Percentiles rank a stretch among this genome's conserved stretches.
Evolutionary conservation across 345 rosid species (phyloP).

Genomic region (Gossypium sturtianum): DNA sequence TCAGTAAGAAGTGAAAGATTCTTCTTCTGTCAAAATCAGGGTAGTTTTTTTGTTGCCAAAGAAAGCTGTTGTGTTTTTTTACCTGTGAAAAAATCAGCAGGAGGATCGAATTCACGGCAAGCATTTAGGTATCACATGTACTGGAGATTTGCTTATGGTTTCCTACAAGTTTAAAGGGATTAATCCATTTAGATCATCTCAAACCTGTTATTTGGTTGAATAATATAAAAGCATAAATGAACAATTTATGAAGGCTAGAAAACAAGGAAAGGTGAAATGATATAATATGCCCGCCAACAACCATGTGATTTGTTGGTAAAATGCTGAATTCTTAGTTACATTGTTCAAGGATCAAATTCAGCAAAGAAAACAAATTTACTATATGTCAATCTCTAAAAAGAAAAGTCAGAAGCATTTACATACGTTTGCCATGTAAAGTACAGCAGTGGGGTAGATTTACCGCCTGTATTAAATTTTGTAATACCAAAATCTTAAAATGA

Average conservation of each 20-base stretch:
- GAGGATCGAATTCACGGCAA: constrained; percentile 37
- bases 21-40: neutral
- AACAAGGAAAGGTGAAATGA: no score
- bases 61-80: neutral
- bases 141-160: constrained; percentile 25
- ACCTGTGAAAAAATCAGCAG: constrained; percentile 38
- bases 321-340: no score
- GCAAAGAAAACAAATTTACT: no score
- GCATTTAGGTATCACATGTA: constrained; percentile 22
- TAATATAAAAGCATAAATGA: no score
- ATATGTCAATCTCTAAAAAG: no score
- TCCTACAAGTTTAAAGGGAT: constrained; percentile 1
- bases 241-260: no score
- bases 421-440: neutral
- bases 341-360: no score
- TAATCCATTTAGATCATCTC: no score
- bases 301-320: no score
- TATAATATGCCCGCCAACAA: no score
- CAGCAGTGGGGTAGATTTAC: neutral
- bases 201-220: no score
- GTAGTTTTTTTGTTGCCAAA: neutral
- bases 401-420: no score
- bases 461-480: neutral
- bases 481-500: neutral
- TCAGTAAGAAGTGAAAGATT: neutral